phyloP scores from a whole-genome alignment of 768 basidiomycete species.

The Saitozyma podzolica region DNA sequence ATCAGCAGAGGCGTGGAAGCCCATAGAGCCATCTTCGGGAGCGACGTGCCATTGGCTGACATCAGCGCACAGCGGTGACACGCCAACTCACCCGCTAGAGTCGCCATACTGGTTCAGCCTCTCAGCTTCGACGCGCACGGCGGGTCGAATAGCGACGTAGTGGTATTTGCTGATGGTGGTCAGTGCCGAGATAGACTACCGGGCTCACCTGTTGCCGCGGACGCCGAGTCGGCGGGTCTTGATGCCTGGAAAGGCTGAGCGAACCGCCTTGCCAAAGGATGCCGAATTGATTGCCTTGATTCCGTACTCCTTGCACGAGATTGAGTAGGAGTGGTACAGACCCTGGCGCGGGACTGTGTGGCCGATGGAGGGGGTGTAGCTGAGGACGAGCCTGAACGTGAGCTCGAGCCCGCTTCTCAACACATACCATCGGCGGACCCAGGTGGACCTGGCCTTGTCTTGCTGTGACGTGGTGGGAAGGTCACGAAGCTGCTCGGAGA shows the following conservation, averaged over 20 bases:
- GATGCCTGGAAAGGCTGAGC: slow-evolving; percentile 89
- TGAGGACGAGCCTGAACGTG: slow-evolving; percentile 25
- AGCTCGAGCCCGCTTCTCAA: background rate
- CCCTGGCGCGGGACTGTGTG: slow-evolving; percentile 85
- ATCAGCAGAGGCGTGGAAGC: slow-evolving; percentile 58
- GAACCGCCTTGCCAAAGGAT: slow-evolving; percentile 89
- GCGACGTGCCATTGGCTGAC: slow-evolving; percentile 34
- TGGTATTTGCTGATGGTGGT: slow-evolving; percentile 75
- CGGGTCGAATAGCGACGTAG: slow-evolving; percentile 52
- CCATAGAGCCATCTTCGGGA: slow-evolving; percentile 75
- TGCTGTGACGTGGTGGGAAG: slow-evolving; percentile 19
- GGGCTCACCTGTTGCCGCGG: slow-evolving; percentile 64
- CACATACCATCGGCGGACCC: slow-evolving; percentile 38
- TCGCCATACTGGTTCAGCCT: slow-evolving; percentile 47
- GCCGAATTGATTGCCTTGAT: slow-evolving; percentile 95
- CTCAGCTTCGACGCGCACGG: slow-evolving; percentile 37
- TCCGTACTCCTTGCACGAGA: slow-evolving; percentile 87
- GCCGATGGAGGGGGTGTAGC: slow-evolving; percentile 22
- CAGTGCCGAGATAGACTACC: background rate
- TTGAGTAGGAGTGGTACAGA: slow-evolving; percentile 86
- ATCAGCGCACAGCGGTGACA: slow-evolving; percentile 42
- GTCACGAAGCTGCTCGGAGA: slow-evolving; percentile 8
- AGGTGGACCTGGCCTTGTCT: slow-evolving; percentile 29
- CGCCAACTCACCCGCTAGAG: slow-evolving; percentile 46
- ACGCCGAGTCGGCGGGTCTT: slow-evolving; percentile 91